Percentiles rank a stretch among this genome's conserved stretches.
Evolutionary conservation across 768 basidiomycete genomes (phyloP).

Genomic region (Lactarius indigo): DNA sequence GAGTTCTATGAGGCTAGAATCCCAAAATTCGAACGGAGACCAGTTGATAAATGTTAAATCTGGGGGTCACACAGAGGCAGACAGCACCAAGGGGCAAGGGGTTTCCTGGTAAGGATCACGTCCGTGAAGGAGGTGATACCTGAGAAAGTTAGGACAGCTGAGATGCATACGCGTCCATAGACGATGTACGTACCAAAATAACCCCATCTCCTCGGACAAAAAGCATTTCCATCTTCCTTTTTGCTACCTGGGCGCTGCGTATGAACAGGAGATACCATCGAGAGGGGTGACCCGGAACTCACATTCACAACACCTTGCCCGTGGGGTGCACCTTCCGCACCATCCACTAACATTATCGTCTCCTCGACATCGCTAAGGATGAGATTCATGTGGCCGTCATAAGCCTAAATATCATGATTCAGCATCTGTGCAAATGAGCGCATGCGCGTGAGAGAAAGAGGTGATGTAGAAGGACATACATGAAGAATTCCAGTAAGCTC

Average conservation of each 20-base stretch:
- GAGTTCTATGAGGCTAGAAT: not conserved
- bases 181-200: conserved; percentile 60
- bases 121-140: conserved; percentile 81
- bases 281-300: conserved; percentile 25
- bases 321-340: conserved; percentile 59
- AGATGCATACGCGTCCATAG: not conserved
- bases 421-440: conserved; percentile 17
- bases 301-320: conserved; percentile 66
- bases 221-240: conserved; percentile 95
- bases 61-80: not conserved
- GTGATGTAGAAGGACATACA: conserved; percentile 47
- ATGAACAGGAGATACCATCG: not conserved
- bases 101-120: conserved; percentile 36
- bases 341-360: conserved; percentile 93
- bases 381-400: conserved; percentile 99
- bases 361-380: conserved; percentile 98
- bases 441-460: conserved; percentile 15
- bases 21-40: not conserved
- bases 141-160: conserved; percentile 32
- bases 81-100: not conserved
- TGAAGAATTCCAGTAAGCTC: conserved; percentile 90
- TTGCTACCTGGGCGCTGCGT: conserved; percentile 60
- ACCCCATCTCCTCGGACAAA: conserved; percentile 98
- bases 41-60: not conserved
- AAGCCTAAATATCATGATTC: conserved; percentile 59